These are phyloP conservation scores for Globisporangium rhizosaccharum DNA, from an alignment of 352 stramenopile species.

Conservation along the genomic window DNA sequence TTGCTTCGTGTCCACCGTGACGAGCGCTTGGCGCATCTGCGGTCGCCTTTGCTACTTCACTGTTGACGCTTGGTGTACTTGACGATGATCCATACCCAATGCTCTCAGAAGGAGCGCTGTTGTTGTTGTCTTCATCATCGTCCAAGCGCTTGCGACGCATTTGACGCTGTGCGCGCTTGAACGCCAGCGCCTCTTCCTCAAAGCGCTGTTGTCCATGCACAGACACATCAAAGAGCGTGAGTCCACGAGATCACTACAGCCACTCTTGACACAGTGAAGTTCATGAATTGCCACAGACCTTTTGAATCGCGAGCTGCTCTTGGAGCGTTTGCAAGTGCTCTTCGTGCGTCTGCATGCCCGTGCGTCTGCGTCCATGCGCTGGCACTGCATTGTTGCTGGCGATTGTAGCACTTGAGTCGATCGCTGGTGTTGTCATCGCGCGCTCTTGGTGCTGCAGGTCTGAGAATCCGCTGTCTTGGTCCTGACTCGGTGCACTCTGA, in stretches of 20 bases:
- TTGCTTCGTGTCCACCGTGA: too few relatives aligned
- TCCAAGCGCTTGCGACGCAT: constrained; percentile 2
- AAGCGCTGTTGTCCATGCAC: constrained; percentile 7
- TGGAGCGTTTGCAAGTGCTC: constrained; percentile 33
- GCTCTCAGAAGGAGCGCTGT: too few relatives aligned
- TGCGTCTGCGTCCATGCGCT: constrained; percentile 5
- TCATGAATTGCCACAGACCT: constrained; percentile 18
- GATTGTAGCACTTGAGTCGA: background rate
- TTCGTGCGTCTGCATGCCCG: constrained; percentile 21
- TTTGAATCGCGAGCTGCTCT: constrained; percentile 48
- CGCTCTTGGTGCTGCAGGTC: constrained; percentile 6
- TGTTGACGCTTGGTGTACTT: too few relatives aligned
- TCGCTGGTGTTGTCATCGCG: constrained; percentile 6
- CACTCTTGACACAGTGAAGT: background rate
- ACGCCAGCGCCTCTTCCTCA: constrained; percentile 13
- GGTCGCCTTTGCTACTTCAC: too few relatives aligned
- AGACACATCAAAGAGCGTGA: background rate
- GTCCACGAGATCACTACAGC: too few relatives aligned
- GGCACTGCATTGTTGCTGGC: background rate
- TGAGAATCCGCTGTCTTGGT: background rate
- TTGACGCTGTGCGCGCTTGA: constrained; percentile 5
- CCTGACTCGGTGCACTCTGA: constrained; percentile 14
- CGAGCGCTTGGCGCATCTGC: too few relatives aligned
- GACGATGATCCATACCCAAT: too few relatives aligned
- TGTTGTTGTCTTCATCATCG: background rate